Base-by-base conservation (phyloP, 2,329 filamentous ascomycete genomes). In the Aspergillus hortae region DNA sequence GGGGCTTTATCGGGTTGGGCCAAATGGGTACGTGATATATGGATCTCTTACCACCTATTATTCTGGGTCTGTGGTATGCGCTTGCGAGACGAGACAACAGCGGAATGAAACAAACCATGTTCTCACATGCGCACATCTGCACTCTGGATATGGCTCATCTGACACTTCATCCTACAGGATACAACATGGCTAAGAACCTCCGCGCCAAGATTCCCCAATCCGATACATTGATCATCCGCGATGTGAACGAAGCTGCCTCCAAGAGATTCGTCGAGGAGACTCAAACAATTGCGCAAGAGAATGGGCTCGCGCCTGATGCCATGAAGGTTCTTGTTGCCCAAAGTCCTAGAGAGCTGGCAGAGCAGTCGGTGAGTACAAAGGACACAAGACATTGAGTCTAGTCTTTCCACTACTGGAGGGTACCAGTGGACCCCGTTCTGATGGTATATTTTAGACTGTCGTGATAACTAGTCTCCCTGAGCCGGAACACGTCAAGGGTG, bases 381-480 rank as follows among this genome's bases (percentile, higher is more conserved):
- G 27, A 10, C 6, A 10, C 27, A 30, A 23, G 30, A 38, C 15
- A 21, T 35, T 27, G 27, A 2, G 2, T 35, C 30, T 11, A 6
- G 35, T 38, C 35, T n/a, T 23, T 17, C 9, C 17, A 35, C 9
- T 2, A 6, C 4, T 46, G 44, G 2, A 33, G 12, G 15, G 7
- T 5, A 15, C 44, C 44, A 2, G 19, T 30, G 21, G 42, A 7
- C 21, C 7, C 6, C 42, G 23, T 3, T 12, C 19, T 38, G 14
- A 38, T 30, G 17, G 15, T 36, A 44, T 12, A 19, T 30, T 14
- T 49, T 61, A 96, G 92, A 87, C 92, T 74, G 88, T 85, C 27
- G 84, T 95, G 56, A 85, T 99, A 51, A 95, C 92, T 11, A 91
- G 90, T 53, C 82, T 99, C 1, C 94, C 94, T 0, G 90, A 95